Evolutionary conservation across 2,329 filamentous ascomycete species (phyloP).

Genomic region (Colletotrichum sp.): DNA sequence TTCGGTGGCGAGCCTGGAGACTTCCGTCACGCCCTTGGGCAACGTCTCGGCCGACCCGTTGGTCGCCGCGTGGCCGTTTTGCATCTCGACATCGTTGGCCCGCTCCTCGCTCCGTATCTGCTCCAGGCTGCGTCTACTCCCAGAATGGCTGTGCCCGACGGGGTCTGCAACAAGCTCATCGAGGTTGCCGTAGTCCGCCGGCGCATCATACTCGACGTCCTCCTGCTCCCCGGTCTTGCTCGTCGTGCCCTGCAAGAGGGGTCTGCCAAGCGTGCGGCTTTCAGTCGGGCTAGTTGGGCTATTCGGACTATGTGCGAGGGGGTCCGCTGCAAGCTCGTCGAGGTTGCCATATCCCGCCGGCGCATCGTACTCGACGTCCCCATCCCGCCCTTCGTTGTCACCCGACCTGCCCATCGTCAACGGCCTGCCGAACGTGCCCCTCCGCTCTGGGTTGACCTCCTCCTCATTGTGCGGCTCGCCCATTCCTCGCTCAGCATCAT

Average conservation of each 20-base stretch:
- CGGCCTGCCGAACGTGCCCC: background rate
- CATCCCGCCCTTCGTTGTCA: background rate
- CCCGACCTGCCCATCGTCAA: background rate
- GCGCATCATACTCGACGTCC: no score
- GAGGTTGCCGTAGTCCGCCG: no score
- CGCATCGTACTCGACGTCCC: conserved; percentile 27
- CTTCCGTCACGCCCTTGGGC: no score
- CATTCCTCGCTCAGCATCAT: background rate
- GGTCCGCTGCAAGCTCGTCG: conserved; percentile 43
- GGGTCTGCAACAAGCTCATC: no score
- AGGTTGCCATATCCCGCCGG: conserved; percentile 43
- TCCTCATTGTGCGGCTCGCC: background rate
- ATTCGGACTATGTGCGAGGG: no score
- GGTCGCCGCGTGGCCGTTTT: background rate
- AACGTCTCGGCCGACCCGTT: background rate
- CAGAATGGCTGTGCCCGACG: no score
- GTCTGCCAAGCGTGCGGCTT: no score
- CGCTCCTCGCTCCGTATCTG: conserved; percentile 1
- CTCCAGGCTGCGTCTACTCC: no score
- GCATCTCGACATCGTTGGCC: background rate
- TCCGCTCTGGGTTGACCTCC: background rate
- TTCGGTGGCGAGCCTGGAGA: conserved; percentile 59
- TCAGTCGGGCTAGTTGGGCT: no score
- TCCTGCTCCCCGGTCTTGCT: no score
- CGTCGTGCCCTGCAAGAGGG: no score